These are phyloP conservation scores for Penicillium pulvis DNA, from an alignment of 495 filamentous ascomycete species.

Conservation along the genomic window DNA sequence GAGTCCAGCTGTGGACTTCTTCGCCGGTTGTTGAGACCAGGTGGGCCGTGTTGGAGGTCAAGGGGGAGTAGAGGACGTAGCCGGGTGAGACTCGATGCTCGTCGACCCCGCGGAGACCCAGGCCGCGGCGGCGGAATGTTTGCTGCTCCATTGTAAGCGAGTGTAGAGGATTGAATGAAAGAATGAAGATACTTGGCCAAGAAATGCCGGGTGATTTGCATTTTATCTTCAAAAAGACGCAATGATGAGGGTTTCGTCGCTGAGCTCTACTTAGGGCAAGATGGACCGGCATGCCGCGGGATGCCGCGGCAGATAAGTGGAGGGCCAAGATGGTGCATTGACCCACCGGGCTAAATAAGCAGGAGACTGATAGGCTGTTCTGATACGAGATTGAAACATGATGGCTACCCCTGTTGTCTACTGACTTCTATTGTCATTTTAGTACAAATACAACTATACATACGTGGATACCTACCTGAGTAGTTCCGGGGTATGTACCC, in stretches of 20 bases:
- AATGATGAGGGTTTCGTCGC: neutral
- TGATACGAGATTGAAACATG: neutral
- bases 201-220: neutral
- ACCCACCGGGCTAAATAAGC: too few species aligned
- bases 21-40: conserved; percentile 43
- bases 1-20: conserved; percentile 47
- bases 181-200: conserved; percentile 7
- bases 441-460: neutral
- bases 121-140: conserved; percentile 43
- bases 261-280: conserved; percentile 15
- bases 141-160: conserved; percentile 41
- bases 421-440: neutral
- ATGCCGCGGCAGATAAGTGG: conserved; percentile 29
- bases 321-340: conserved; percentile 1
- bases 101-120: conserved; percentile 47
- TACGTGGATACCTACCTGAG: too few species aligned
- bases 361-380: neutral
- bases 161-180: conserved; percentile 2
- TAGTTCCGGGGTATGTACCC: neutral
- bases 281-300: conserved; percentile 32
- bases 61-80: conserved; percentile 45
- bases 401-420: neutral
- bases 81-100: conserved; percentile 38
- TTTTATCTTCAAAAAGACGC: neutral
- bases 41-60: conserved; percentile 44